These are phyloP conservation scores for Moesziomyces aphidis DNA, from an alignment of 1,284 basidiomycete genomes.

Conservation along the genomic window DNA sequence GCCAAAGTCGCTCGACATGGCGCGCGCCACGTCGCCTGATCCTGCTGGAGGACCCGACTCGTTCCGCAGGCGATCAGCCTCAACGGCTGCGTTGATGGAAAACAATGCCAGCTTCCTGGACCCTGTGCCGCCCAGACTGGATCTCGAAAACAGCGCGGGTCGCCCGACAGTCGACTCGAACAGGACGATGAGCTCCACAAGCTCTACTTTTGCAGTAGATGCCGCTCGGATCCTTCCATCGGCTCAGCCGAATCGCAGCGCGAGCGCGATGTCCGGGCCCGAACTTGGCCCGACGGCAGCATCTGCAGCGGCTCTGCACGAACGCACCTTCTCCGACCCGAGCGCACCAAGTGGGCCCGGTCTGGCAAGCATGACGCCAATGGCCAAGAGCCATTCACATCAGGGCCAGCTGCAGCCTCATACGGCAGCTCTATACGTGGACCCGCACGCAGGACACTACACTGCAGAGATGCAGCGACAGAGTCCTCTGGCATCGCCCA, in stretches of 20 bases:
- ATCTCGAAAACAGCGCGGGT: neutral
- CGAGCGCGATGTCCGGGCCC: constrained; percentile 1
- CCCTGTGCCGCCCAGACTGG: constrained; percentile 1
- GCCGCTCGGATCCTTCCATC: neutral
- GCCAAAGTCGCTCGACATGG: constrained; percentile 23
- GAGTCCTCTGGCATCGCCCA: constrained; percentile 8
- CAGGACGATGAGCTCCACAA: constrained; percentile 10
- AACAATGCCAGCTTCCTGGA: constrained; percentile 30
- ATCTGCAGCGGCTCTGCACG: constrained; percentile 7
- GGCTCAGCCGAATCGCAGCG: constrained; percentile 6
- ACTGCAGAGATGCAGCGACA: constrained; percentile 7
- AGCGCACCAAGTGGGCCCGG: neutral
- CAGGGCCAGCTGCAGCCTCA: constrained; percentile 25
- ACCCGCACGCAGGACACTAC: constrained; percentile 7
- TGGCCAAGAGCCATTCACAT: constrained; percentile 23
- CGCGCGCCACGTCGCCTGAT: constrained; percentile 9
- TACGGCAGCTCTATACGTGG: neutral
- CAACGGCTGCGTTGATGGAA: constrained; percentile 46
- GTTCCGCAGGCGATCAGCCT: constrained; percentile 42
- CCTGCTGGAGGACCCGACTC: constrained; percentile 5
- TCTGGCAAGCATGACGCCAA: constrained; percentile 7
- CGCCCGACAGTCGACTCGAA: neutral
- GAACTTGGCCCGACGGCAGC: neutral
- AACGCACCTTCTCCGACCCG: constrained; percentile 25
- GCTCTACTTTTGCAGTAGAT: constrained; percentile 1